These are phyloP conservation scores for Pythium dissimile DNA, from an alignment of 352 stramenopile genomes.

Conservation along the genomic window DNA sequence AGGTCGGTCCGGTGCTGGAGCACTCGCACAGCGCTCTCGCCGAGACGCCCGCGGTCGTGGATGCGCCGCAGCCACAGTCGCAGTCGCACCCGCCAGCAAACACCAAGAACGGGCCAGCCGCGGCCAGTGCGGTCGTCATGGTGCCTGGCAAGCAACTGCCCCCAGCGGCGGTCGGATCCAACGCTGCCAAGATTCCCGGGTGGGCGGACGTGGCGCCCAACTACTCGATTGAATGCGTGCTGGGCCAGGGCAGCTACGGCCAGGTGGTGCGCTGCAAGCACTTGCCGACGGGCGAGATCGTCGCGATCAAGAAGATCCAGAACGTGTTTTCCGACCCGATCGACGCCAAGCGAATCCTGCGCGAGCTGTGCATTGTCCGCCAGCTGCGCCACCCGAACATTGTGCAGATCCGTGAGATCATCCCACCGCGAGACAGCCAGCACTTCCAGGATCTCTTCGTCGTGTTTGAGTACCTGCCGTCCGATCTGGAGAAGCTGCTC, in stretches of 20 bases:
- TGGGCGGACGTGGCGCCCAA: conserved; percentile 80
- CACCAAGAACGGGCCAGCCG: conserved; percentile 11
- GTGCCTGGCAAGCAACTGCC: conserved; percentile 1
- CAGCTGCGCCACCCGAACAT: conserved; percentile 86
- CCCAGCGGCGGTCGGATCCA: conserved; percentile 30
- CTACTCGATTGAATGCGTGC: conserved; percentile 84
- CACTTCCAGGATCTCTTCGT: conserved; percentile 83
- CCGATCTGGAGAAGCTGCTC: conserved; percentile 80
- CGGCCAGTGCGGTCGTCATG: background rate
- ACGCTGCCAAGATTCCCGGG: conserved; percentile 70
- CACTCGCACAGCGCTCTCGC: conserved; percentile 25
- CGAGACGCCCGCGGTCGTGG: conserved; percentile 50
- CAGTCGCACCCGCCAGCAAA: no score
- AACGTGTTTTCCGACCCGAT: conserved; percentile 88
- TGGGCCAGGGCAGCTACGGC: conserved; percentile 82
- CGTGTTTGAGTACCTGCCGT: conserved; percentile 84
- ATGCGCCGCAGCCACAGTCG: conserved; percentile 11
- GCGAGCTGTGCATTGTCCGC: conserved; percentile 79
- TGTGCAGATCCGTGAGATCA: conserved; percentile 86
- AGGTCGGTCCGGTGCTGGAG: conserved; percentile 43
- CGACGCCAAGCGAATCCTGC: conserved; percentile 83
- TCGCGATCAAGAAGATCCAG: conserved; percentile 88
- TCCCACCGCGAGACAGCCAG: conserved; percentile 66
- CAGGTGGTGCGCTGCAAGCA: conserved; percentile 87
- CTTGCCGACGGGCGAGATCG: conserved; percentile 81